phyloP scores from a whole-genome alignment of 2,329 filamentous ascomycete species.

The Hypomyces perniciosus region DNA sequence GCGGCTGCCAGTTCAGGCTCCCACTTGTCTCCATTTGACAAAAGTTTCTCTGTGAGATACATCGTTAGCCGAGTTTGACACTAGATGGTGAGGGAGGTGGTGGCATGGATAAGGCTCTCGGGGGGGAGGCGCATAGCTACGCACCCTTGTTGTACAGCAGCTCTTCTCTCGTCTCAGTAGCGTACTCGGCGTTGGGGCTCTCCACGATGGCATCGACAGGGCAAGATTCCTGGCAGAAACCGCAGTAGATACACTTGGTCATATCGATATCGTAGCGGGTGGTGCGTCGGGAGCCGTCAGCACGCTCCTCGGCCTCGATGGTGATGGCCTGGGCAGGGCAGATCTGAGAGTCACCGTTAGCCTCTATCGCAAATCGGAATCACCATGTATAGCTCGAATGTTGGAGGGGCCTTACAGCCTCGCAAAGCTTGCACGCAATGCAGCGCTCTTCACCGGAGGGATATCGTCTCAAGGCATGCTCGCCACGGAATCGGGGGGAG shows the following conservation, averaged over 20 bases:
- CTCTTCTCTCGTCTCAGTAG: constrained; percentile 74
- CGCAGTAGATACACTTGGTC: constrained; percentile 99
- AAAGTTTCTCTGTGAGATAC: constrained; percentile 60
- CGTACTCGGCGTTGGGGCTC: constrained; percentile 57
- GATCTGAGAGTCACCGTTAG: constrained; percentile 43
- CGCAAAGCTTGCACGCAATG: constrained; percentile 99
- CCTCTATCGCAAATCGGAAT: not conserved
- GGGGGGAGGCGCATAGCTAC: constrained; percentile 16
- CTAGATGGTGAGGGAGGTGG: not conserved
- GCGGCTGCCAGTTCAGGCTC: constrained; percentile 92
- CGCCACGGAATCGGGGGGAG: constrained; percentile 94
- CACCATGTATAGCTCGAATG: not conserved
- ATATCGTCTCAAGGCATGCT: constrained; percentile 93
- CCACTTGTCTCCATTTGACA: constrained; percentile 92
- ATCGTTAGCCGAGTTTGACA: constrained; percentile 16
- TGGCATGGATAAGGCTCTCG: not conserved
- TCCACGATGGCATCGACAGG: constrained; percentile 86
- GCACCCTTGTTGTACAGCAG: constrained; percentile 87
- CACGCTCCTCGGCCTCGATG: constrained; percentile 97
- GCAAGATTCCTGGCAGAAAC: constrained; percentile 98
- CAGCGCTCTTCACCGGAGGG: constrained; percentile 97
- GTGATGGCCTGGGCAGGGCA: constrained; percentile 98
- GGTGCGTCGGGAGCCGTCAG: constrained; percentile 89
- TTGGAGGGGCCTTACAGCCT: constrained; percentile 53
- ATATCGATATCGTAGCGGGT: constrained; percentile 99